Evolutionary conservation across 2,329 filamentous ascomycete genomes (phyloP), one percentile per base, ranked within the genome.

Genomic region (Pyrenophora tritici-repentis): DNA sequence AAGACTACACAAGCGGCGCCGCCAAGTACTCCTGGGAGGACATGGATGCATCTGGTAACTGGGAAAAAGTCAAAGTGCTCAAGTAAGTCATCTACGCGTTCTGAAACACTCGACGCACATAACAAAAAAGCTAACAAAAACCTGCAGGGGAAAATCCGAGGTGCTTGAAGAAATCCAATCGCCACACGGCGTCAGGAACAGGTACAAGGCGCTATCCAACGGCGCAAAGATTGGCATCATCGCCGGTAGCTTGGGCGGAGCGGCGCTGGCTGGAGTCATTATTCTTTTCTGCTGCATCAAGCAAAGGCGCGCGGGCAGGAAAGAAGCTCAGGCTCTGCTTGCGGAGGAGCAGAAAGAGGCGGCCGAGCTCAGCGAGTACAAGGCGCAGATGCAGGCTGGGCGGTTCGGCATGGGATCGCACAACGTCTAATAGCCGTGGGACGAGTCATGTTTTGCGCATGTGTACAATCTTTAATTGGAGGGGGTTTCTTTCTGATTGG

Each of bases 11-110:
- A 42, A 83, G 78, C 42, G 83, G 85, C 1, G 79, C 76, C 39
- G 83, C 83, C 61, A 82, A 84, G 61, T 92, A 91, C 68, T 73
- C 80, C 38, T 91, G 84, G 62, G 78, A 78, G 20, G 40, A 55
- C 53, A 64, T 59, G 55, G 58, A 61, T 33, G 9, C 50, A 1
- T 46, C 48, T 17, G 58, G 58, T 16, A 44, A 48, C 8, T 61
- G 58, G 77, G 63, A 86, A 63, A 79, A 78, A 69, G 81, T 83
- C 68, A 75, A 80, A 63, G 65, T 76, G 29, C 66, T 75, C 53
- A 65, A 68, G 75, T 76, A 73, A 47, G 75, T 69, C 13, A 14
- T 4, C 13, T 4, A 6, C 20, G 26, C 33, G 6, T 6, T 43
- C n/a, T 16, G 10, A 12, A 6, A 9, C n/a, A 41, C 6, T 37